phyloP scores from a whole-genome alignment of 805 yeast genomes.

The Ogataea thermomethanolica region DNA sequence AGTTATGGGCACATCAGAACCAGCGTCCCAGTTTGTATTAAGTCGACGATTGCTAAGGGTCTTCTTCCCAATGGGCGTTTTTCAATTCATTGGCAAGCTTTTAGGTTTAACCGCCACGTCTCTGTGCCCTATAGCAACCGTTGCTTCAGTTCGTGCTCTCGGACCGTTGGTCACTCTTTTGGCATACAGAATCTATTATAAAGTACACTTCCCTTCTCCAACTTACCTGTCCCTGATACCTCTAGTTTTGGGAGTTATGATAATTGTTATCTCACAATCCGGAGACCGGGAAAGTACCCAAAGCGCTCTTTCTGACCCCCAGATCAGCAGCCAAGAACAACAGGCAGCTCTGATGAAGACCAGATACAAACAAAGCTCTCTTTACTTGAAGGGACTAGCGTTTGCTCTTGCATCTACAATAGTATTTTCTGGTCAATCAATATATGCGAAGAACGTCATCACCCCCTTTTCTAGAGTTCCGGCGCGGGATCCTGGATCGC shows the following conservation, averaged over 20 bases:
- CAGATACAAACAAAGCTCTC: constrained; percentile 10
- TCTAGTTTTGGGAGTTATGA: constrained; percentile 48
- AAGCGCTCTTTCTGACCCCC: constrained; percentile 14
- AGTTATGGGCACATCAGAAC: constrained; percentile 58
- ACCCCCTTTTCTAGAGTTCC: constrained; percentile 37
- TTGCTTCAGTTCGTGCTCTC: constrained; percentile 65
- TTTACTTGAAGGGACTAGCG: constrained; percentile 55
- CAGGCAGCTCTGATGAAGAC: constrained; percentile 6
- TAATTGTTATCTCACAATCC: constrained; percentile 40
- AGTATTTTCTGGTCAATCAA: constrained; percentile 81
- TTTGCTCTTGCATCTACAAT: constrained; percentile 67
- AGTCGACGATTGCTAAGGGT: constrained; percentile 41
- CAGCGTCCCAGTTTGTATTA: constrained; percentile 32
- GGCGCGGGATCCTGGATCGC: constrained; percentile 13
- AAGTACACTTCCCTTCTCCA: constrained; percentile 45
- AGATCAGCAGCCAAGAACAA: constrained; percentile 9
- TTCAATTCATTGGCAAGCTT: constrained; percentile 63
- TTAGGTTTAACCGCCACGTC: constrained; percentile 64
- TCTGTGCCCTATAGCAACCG: constrained; percentile 63
- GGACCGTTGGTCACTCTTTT: constrained; percentile 59
- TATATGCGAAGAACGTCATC: constrained; percentile 78
- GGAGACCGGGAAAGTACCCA: constrained; percentile 16
- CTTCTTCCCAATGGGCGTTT: constrained; percentile 60
- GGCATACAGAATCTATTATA: constrained; percentile 50
- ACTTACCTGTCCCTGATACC: constrained; percentile 54